phyloP scores from a whole-genome alignment of 805 yeast species.

The Candida germanica region DNA sequence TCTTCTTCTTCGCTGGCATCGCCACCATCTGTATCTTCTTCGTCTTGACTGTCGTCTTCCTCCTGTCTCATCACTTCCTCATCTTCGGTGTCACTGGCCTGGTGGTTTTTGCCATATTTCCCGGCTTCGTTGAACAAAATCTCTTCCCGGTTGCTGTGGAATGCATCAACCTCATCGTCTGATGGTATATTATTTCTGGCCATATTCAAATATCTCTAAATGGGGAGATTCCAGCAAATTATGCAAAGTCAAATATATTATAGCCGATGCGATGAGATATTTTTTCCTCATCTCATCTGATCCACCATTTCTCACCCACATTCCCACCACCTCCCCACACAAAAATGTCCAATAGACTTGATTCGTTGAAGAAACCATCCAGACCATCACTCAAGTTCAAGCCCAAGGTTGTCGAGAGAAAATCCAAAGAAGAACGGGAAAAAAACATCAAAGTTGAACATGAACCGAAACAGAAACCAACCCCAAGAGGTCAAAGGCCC shows the following conservation, averaged over 20 bases:
- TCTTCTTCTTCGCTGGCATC: slow-evolving; percentile 28
- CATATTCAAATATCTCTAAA: too few species aligned
- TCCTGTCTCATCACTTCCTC: slow-evolving; percentile 49
- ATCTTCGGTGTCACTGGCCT: slow-evolving; percentile 27
- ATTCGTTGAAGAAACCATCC: slow-evolving; percentile 33
- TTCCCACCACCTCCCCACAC: too few species aligned
- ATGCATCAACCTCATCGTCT: slow-evolving; percentile 65
- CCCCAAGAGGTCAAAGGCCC: slow-evolving; percentile 23
- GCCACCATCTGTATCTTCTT: slow-evolving; percentile 43
- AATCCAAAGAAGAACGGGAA: slow-evolving; percentile 80
- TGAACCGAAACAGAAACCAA: slow-evolving; percentile 21
- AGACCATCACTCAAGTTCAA: slow-evolving; percentile 69
- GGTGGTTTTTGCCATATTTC: slow-evolving; percentile 25
- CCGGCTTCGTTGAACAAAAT: slow-evolving; percentile 57
- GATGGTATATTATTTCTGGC: slow-evolving; percentile 43
- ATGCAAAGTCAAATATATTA: too few species aligned
- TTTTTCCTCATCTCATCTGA: not conserved
- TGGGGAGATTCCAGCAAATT: too few species aligned
- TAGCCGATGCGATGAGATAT: slow-evolving; percentile 2
- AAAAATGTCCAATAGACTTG: slow-evolving; percentile 40
- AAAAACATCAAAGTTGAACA: slow-evolving; percentile 50
- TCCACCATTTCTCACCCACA: too few species aligned
- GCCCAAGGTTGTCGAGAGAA: slow-evolving; percentile 85
- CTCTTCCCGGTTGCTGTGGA: slow-evolving; percentile 58
- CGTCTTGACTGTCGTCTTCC: slow-evolving; percentile 31